phyloP scores from a whole-genome alignment of 805 yeast species.

The Candida anglica region DNA sequence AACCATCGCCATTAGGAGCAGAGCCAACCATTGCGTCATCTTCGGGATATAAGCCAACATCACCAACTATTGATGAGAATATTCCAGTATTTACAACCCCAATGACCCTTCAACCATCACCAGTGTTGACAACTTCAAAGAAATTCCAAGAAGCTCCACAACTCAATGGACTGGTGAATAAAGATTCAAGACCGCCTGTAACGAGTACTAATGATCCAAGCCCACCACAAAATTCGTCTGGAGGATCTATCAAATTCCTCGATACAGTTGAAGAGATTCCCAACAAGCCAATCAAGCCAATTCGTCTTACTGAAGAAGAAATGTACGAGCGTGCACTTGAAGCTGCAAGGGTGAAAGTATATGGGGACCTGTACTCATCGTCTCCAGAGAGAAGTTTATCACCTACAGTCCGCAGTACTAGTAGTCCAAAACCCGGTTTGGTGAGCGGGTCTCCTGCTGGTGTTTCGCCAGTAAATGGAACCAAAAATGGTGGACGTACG shows the following conservation, averaged over 20 bases:
- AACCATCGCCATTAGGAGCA: not conserved
- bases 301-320: slow-evolving; percentile 39
- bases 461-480: not conserved
- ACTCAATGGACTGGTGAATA: no score
- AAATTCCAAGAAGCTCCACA: not conserved
- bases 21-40: not conserved
- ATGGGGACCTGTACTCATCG: slow-evolving; percentile 34
- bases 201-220: not conserved
- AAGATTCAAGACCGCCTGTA: not conserved
- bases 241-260: slow-evolving; percentile 33
- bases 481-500: not conserved
- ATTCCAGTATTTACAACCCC: no score
- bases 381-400: not conserved
- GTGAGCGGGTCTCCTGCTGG: not conserved
- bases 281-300: slow-evolving; percentile 8
- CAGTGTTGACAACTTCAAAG: slow-evolving; percentile 2
- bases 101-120: slow-evolving; percentile 1
- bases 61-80: no score
- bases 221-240: slow-evolving; percentile 15
- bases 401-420: not conserved
- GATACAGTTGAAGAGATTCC: slow-evolving; percentile 34
- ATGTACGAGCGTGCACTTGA: slow-evolving; percentile 53
- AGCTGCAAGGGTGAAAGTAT: slow-evolving; percentile 54
- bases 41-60: no score
- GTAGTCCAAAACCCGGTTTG: not conserved